Percentiles rank a stretch among this genome's conserved stretches.
phyloP scores from a whole-genome alignment of 805 yeast species.

The Isabelozyma gotoi region DNA sequence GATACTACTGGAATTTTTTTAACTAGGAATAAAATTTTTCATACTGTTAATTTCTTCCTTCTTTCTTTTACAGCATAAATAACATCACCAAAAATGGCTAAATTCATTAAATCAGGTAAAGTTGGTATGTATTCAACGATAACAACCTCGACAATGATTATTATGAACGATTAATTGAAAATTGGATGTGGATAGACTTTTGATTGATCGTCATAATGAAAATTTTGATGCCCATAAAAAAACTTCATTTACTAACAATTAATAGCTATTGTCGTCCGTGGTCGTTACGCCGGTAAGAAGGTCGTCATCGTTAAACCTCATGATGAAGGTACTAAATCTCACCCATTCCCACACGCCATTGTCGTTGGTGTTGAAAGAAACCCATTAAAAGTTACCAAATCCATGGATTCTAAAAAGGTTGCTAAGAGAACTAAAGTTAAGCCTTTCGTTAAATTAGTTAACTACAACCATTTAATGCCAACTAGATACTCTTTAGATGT shows the following conservation, averaged over 20 bases:
- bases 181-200: too few species aligned
- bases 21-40: conserved; percentile 2
- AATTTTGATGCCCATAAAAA: too few species aligned
- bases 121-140: conserved; percentile 73
- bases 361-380: conserved; percentile 99
- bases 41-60: not conserved
- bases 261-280: conserved; percentile 97
- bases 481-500: conserved; percentile 98
- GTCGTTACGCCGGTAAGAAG: conserved; percentile 99
- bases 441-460: conserved; percentile 98
- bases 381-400: conserved; percentile 95
- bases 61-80: conserved; percentile 5
- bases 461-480: conserved; percentile 99
- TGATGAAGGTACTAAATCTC: conserved; percentile 98
- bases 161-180: too few species aligned
- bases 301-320: conserved; percentile 98
- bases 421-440: conserved; percentile 97
- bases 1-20: not conserved
- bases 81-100: conserved; percentile 72
- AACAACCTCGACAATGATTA: not conserved
- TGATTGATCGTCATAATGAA: too few species aligned
- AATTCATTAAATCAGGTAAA: conserved; percentile 99
- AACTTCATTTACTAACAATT: conserved; percentile 35
- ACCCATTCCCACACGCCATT: conserved; percentile 98
- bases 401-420: conserved; percentile 92